Conservation (phyloP, 2,329 filamentous ascomycete genomes). For the Rhytidhysteron rufulum region DNA sequence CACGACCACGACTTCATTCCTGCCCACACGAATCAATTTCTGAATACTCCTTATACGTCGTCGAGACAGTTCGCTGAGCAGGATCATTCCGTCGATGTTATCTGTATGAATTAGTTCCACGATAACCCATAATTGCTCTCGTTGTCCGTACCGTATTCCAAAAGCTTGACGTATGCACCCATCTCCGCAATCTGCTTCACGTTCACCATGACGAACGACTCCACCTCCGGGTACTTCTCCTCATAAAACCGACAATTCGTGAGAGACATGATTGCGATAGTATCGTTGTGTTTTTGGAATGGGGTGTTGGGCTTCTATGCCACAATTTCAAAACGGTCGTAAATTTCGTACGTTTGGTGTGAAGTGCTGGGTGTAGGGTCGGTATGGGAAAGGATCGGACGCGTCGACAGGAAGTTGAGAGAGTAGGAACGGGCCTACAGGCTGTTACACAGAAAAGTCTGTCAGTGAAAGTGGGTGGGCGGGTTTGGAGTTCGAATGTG, state of each 20-base stretch:
- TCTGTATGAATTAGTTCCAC: conserved; percentile 45
- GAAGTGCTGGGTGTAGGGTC: too few species aligned
- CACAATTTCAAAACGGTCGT: background rate
- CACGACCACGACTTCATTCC: conserved; percentile 98
- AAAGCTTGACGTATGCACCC: conserved; percentile 98
- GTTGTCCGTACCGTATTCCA: conserved; percentile 65
- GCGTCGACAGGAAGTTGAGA: too few species aligned
- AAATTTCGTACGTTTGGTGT: background rate
- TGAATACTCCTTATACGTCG: conserved; percentile 98
- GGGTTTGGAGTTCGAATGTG: too few species aligned
- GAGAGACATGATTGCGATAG: conserved; percentile 71
- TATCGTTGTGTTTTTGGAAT: background rate
- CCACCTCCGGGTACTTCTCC: conserved; percentile 96
- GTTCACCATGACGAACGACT: conserved; percentile 99
- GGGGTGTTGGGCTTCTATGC: background rate
- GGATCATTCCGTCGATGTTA: conserved; percentile 99
- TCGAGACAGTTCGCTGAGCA: conserved; percentile 94
- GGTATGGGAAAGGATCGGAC: too few species aligned
- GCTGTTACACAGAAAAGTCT: too few species aligned
- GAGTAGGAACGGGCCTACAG: too few species aligned
- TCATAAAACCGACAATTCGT: conserved; percentile 97
- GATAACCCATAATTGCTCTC: background rate
- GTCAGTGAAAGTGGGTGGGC: too few species aligned
- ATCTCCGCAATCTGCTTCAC: conserved; percentile 99
- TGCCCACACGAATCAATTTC: conserved; percentile 95